phyloP scores from a whole-genome alignment of 805 yeast species.

The Starmerella gropengiesseri region DNA sequence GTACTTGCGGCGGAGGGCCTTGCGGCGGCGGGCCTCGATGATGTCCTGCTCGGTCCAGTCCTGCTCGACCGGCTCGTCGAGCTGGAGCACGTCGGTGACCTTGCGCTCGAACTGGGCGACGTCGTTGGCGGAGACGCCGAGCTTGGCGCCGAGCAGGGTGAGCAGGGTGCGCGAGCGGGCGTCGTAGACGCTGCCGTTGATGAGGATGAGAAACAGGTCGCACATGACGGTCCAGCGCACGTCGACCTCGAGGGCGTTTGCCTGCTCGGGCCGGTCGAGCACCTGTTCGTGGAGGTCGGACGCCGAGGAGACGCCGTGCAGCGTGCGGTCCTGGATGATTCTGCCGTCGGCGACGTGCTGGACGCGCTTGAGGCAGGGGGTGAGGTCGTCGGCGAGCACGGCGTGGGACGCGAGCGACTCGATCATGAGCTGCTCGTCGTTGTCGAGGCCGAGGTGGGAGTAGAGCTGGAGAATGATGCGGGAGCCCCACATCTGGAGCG shows the following conservation, averaged over 20 bases:
- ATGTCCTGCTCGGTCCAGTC: conserved; percentile 63
- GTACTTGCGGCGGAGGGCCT: conserved; percentile 52
- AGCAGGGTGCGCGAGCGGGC: conserved; percentile 77
- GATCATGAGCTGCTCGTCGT: conserved; percentile 78
- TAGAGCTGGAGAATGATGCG: conserved; percentile 60
- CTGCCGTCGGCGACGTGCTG: conserved; percentile 13
- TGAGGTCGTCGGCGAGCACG: conserved; percentile 59
- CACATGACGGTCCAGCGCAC: conserved; percentile 90
- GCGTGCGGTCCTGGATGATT: conserved; percentile 9
- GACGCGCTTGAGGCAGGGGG: conserved; percentile 41
- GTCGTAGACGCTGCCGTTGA: conserved; percentile 81
- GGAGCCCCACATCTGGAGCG: conserved; percentile 76
- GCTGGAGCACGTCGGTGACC: conserved; percentile 78
- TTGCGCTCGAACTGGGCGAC: conserved; percentile 81
- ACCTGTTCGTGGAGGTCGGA: conserved; percentile 17
- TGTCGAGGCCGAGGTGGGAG: conserved; percentile 63
- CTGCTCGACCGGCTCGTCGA: conserved; percentile 72
- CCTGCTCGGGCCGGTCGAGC: background rate
- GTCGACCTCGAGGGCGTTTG: conserved; percentile 44
- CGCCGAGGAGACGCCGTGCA: conserved; percentile 1
- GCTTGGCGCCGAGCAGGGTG: conserved; percentile 49
- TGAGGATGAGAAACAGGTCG: conserved; percentile 68
- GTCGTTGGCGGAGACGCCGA: conserved; percentile 55
- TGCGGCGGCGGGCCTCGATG: conserved; percentile 59
- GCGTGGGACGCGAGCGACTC: conserved; percentile 79